These are phyloP conservation scores for Paecilomyces niveus DNA, from an alignment of 2,329 filamentous ascomycete genomes.

Conservation along the genomic window DNA sequence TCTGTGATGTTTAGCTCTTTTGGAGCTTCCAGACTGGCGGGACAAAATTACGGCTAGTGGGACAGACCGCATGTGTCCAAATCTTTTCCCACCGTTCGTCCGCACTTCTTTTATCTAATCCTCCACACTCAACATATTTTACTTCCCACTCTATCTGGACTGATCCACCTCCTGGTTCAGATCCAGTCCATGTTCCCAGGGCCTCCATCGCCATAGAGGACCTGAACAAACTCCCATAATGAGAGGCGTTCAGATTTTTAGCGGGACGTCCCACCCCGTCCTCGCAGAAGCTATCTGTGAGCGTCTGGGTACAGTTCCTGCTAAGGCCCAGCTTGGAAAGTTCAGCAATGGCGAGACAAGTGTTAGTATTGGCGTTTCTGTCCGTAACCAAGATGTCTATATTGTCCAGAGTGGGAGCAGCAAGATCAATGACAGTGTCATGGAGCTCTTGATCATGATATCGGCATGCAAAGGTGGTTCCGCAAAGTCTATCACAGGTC, in stretches of 20 bases:
- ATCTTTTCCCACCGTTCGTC: conserved; percentile 2
- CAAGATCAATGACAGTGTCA: conserved; percentile 96
- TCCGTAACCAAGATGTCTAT: conserved; percentile 97
- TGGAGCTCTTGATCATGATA: conserved; percentile 99
- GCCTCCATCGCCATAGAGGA: background rate
- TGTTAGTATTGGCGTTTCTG: conserved; percentile 60
- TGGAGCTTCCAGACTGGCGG: background rate
- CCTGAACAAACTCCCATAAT: conserved; percentile 34
- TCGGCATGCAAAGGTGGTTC: conserved; percentile 97
- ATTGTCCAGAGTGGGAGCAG: conserved; percentile 94
- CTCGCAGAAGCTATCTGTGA: conserved; percentile 61
- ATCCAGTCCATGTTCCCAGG: background rate
- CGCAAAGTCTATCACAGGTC: conserved; percentile 92
- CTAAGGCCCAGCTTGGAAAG: conserved; percentile 56
- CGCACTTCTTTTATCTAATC: conserved; percentile 4
- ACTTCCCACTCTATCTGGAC: conserved; percentile 3
- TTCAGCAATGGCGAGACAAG: conserved; percentile 66
- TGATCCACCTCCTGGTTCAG: background rate
- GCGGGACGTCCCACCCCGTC: conserved; percentile 57
- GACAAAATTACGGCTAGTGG: conserved; percentile 8
- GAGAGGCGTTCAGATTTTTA: conserved; percentile 62
- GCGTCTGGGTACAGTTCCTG: conserved; percentile 53
- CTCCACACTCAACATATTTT: conserved; percentile 9
- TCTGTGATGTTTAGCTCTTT: background rate
- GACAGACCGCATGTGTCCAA: conserved; percentile 6